These are phyloP conservation scores for Zymoseptoria crescenta DNA, from an alignment of 2,329 filamentous ascomycete genomes.

Conservation along the genomic window DNA sequence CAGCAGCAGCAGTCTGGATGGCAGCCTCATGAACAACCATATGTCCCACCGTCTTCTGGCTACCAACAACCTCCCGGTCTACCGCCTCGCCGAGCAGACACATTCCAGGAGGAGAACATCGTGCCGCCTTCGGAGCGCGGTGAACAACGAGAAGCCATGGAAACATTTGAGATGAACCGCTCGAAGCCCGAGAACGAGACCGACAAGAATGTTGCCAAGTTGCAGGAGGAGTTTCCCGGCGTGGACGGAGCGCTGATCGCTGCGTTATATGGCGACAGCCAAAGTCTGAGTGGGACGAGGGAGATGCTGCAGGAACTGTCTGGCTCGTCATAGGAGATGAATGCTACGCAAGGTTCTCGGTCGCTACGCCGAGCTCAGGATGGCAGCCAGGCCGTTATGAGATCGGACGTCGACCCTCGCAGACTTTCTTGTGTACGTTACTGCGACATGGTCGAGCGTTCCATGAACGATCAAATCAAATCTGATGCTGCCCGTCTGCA, in stretches of 20 bases:
- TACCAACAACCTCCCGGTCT: slow-evolving; percentile 11
- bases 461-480: too few species aligned
- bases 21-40: background rate
- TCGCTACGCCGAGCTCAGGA: too few species aligned
- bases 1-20: slow-evolving; percentile 1
- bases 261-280: slow-evolving; percentile 38
- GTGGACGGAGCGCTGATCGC: slow-evolving; percentile 39
- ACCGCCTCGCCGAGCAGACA: slow-evolving; percentile 16
- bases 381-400: too few species aligned
- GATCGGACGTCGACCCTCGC: too few species aligned
- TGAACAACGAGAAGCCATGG: slow-evolving; percentile 32
- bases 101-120: slow-evolving; percentile 30
- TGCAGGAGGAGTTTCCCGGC: slow-evolving; percentile 38
- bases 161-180: slow-evolving; percentile 39
- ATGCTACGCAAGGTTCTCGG: background rate
- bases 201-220: slow-evolving; percentile 35
- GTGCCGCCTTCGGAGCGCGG: slow-evolving; percentile 33
- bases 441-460: too few species aligned
- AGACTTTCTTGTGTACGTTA: too few species aligned
- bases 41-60: background rate
- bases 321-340: background rate
- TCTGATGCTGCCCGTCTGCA: too few species aligned
- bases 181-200: slow-evolving; percentile 29
- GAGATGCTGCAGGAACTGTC: slow-evolving; percentile 38
- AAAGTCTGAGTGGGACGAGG: slow-evolving; percentile 35